These are phyloP conservation scores for Rauvolfia tetraphylla DNA, from an alignment of 257 asterid species.

Conservation along the genomic window DNA sequence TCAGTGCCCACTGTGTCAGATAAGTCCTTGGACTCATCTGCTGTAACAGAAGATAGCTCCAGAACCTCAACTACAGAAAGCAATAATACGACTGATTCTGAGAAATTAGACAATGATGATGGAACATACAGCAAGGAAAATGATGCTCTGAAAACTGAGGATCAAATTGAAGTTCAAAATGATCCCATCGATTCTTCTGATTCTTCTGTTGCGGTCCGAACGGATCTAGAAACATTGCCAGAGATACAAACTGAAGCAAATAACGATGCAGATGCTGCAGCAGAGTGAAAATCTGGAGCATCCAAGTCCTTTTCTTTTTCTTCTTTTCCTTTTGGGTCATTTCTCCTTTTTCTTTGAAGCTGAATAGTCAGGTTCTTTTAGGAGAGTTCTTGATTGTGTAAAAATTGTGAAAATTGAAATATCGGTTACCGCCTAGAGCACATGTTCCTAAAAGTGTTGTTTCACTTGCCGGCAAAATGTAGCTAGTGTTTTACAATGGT, in stretches of 20 bases:
- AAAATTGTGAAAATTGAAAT: conserved; percentile 23
- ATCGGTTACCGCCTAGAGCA: conserved; percentile 22
- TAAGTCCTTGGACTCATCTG: conserved; percentile 21
- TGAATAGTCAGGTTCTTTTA: conserved; percentile 16
- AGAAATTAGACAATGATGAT: conserved; percentile 33
- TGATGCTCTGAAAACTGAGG: conserved; percentile 28
- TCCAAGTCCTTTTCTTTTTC: conserved; percentile 10
- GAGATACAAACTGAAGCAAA: conserved; percentile 60
- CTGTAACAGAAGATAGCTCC: conserved; percentile 27
- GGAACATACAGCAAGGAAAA: conserved; percentile 30
- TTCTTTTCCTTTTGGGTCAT: conserved; percentile 11
- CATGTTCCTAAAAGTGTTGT: conserved; percentile 3
- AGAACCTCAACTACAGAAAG: conserved; percentile 21
- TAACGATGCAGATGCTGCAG: conserved; percentile 57
- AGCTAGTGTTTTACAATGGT: conserved; percentile 23
- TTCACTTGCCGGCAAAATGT: conserved; percentile 31
- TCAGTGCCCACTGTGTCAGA: conserved; percentile 27
- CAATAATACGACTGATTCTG: conserved; percentile 28
- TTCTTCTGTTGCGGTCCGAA: conserved; percentile 41
- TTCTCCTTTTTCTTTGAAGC: conserved; percentile 12
- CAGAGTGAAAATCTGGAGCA: conserved; percentile 43
- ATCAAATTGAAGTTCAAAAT: conserved; percentile 41
- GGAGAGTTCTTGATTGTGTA: conserved; percentile 20
- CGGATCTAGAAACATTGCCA: conserved; percentile 64
- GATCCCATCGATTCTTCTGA: conserved; percentile 62